Evolutionary conservation across 371 early-diverging fungal species (phyloP), one percentile per base, ranked within the genome.

Genomic region (Mucor sp.): DNA sequence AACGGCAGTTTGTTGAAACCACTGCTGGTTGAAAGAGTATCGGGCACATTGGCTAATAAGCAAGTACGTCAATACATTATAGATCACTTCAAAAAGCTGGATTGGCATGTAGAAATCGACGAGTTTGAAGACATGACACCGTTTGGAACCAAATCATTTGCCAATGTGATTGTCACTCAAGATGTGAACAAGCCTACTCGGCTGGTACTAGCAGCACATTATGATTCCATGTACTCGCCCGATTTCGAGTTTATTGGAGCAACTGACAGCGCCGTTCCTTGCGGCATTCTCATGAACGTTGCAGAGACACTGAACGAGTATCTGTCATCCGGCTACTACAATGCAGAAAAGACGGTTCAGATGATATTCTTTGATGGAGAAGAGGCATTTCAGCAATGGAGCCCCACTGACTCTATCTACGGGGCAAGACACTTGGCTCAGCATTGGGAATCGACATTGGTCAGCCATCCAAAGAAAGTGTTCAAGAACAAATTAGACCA

Each of bases 301-400:
- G 98, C 96, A 4, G 81, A 73, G 8, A 82, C 84, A 4, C 25
- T 76, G 44, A 66, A 75, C 43, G 48, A 60, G 44, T 25, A 67
- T 1, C 35, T 64, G 23, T 59, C 62, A 12, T 53, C 41, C 48
- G 30, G 61, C 60, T 61, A 50, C 33, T 41, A 30, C 62, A 64
- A 71, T 21, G 53, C 71, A 21, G 85, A 89, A 15, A 80, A 87
- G 17, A 92, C 93, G 0, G 28, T 97, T 33, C 96, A 98, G 72
- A 60, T 98, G 39, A 85, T 98, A 19, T 98, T 98, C 69, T 98
- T 98, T 71, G 99, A 98, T 76, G 99, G 99, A 25, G 99, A 98
- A 69, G 99, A 98, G 74, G 97, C 98, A 1, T 95, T 95, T 72
- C 71, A 70, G 15, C 68, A 85, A 0, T 97, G 97, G 97, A 79